phyloP scores from a whole-genome alignment of 75 land plant species.

The Ceratopteris richardii region DNA sequence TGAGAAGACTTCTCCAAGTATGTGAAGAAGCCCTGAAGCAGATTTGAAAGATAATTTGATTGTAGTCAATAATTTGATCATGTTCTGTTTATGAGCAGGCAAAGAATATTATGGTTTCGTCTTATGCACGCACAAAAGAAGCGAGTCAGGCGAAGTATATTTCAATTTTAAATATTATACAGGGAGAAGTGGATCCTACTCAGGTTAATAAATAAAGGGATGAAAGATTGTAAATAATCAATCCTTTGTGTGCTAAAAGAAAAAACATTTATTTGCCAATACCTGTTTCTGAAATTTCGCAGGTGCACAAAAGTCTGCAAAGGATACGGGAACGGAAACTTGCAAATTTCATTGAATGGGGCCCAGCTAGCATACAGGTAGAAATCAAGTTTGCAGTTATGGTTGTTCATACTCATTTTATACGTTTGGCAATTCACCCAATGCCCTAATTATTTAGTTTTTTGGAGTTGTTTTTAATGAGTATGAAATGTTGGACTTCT shows the following conservation, averaged over 20 bases:
- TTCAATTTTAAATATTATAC: conserved; percentile 94
- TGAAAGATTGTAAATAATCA: too few relatives aligned
- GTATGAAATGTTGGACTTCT: too few relatives aligned
- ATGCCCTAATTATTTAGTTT: too few relatives aligned
- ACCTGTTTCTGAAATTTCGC: not conserved
- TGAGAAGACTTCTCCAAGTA: conserved; percentile 98
- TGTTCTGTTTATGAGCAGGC: conserved; percentile 36
- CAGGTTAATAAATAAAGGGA: conserved; percentile 59
- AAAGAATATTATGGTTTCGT: conserved; percentile 98
- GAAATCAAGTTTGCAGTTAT: not conserved
- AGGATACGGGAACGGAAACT: conserved; percentile 99
- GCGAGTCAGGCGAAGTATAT: conserved; percentile 99
- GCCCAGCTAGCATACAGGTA: conserved; percentile 99
- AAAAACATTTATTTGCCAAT: too few relatives aligned
- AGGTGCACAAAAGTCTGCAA: conserved; percentile 99
- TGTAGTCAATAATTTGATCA: not conserved
- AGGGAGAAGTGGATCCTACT: conserved; percentile 99
- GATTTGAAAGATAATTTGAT: not conserved
- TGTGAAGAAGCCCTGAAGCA: conserved; percentile 3
- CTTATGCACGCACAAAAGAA: conserved; percentile 97
- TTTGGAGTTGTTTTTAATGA: too few relatives aligned
- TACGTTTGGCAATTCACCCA: too few relatives aligned
- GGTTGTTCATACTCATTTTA: not conserved
- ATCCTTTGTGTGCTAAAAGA: too few relatives aligned
- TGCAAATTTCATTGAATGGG: conserved; percentile 99